Evolutionary conservation across 352 stramenopile species (phyloP).

Genomic region (Pythium volutum): DNA sequence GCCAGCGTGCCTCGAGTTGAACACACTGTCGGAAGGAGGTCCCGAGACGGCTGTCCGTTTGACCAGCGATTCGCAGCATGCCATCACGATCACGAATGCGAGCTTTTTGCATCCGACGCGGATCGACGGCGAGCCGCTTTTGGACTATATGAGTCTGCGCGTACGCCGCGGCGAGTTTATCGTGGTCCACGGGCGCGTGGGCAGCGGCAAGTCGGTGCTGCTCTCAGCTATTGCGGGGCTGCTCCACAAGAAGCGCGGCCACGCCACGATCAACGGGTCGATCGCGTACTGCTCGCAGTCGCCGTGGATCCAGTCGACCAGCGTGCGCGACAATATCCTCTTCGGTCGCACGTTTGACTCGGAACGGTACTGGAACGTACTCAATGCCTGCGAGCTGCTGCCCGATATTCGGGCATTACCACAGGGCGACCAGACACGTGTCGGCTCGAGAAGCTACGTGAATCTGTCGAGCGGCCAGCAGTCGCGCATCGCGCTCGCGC

Average conservation of each 20-base stretch:
- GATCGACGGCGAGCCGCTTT: conserved; percentile 22
- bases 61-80: conserved; percentile 14
- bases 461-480: conserved; percentile 34
- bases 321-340: conserved; percentile 96
- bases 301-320: conserved; percentile 96
- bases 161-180: conserved; percentile 47
- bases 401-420: conserved; percentile 29
- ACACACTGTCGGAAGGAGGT: background rate
- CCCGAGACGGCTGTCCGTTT: background rate
- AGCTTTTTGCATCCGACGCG: conserved; percentile 37
- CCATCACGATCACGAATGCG: conserved; percentile 39
- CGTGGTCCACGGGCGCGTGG: conserved; percentile 56
- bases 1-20: background rate
- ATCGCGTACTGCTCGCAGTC: conserved; percentile 89
- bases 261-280: conserved; percentile 34
- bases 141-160: conserved; percentile 49
- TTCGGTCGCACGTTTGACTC: conserved; percentile 86
- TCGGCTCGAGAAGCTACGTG: conserved; percentile 30
- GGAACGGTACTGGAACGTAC: conserved; percentile 57
- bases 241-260: conserved; percentile 38
- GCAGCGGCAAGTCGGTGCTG: conserved; percentile 62
- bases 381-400: conserved; percentile 49
- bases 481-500: conserved; percentile 28
- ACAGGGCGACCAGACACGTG: conserved; percentile 26
- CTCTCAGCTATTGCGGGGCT: conserved; percentile 49